Conservation (phyloP, 2,329 filamentous ascomycete genomes). For the Neofusicoccum parvum region DNA sequence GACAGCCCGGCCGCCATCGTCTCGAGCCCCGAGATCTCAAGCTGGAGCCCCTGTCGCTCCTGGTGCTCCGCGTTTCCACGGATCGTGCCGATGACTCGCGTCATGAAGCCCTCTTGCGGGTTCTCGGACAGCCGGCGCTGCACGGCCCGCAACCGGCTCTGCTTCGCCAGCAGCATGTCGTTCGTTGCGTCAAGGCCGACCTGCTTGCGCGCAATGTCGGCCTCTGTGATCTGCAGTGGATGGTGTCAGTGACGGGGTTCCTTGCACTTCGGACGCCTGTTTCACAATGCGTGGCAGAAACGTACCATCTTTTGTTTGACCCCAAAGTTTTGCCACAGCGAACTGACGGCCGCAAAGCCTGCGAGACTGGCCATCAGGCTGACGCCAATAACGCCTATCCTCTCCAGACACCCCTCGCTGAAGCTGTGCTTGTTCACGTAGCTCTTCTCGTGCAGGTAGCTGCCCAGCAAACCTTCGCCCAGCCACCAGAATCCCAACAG, state of each 20-base stretch:
- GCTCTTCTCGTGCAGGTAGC: conserved; percentile 51
- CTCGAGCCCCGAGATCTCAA: conserved; percentile 79
- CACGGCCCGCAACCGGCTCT: conserved; percentile 69
- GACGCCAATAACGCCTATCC: conserved; percentile 83
- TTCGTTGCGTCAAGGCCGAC: conserved; percentile 75
- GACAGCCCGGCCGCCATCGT: conserved; percentile 75
- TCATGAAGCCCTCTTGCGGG: conserved; percentile 63
- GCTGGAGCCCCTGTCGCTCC: conserved; percentile 59
- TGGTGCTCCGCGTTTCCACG: conserved; percentile 62
- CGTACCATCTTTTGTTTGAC: conserved; percentile 61
- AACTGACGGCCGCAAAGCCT: conserved; percentile 85
- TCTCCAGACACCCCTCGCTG: conserved; percentile 59
- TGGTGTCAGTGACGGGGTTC: background rate
- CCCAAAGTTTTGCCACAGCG: conserved; percentile 81
- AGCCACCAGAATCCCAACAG: conserved; percentile 76
- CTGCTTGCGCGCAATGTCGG: conserved; percentile 75
- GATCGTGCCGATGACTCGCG: conserved; percentile 72
- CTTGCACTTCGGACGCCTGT: conserved; percentile 12
- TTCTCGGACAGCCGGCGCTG: conserved; percentile 63
- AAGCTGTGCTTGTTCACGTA: conserved; percentile 49
- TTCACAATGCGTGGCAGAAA: background rate
- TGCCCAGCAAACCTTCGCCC: conserved; percentile 63
- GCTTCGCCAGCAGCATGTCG: conserved; percentile 77
- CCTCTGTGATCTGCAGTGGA: conserved; percentile 60
- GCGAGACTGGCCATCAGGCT: conserved; percentile 85